Evolutionary conservation across 192 early-diverging fungal genomes (phyloP).

Genomic region (Umbelopsis sp.): DNA sequence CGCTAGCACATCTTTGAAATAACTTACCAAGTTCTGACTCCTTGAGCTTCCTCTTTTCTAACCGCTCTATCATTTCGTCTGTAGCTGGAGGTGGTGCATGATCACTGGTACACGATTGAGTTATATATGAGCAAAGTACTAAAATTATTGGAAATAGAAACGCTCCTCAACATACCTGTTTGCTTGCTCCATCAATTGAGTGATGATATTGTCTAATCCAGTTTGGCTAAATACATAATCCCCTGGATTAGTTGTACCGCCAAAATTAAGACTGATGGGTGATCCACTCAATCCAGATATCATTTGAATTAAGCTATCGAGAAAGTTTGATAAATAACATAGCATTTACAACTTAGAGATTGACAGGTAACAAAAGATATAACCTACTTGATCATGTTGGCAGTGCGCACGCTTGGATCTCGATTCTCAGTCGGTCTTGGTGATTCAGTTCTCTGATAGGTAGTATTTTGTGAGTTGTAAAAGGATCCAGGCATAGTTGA

Average conservation of each 20-base stretch:
- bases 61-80: conserved; percentile 68
- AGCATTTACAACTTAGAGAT: background rate
- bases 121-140: background rate
- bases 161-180: conserved; percentile 41
- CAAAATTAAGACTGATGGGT: conserved; percentile 44
- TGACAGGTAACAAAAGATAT: background rate
- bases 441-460: background rate
- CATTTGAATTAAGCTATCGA: conserved; percentile 24
- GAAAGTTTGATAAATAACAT: no score
- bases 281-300: conserved; percentile 39
- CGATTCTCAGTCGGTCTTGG: background rate
- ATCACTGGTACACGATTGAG: conserved; percentile 35
- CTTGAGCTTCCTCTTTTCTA: conserved; percentile 58
- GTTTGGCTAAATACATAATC: conserved; percentile 88
- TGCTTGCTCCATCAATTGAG: conserved; percentile 79
- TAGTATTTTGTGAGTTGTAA: background rate
- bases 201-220: conserved; percentile 88
- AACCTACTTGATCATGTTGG: conserved; percentile 15
- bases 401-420: background rate
- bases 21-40: conserved; percentile 51
- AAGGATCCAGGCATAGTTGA: background rate
- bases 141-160: background rate
- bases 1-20: background rate
- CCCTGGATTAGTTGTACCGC: conserved; percentile 54
- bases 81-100: conserved; percentile 82